Evolutionary conservation across 2,329 filamentous ascomycete genomes (phyloP).

Genomic region (Penicillium sp.): DNA sequence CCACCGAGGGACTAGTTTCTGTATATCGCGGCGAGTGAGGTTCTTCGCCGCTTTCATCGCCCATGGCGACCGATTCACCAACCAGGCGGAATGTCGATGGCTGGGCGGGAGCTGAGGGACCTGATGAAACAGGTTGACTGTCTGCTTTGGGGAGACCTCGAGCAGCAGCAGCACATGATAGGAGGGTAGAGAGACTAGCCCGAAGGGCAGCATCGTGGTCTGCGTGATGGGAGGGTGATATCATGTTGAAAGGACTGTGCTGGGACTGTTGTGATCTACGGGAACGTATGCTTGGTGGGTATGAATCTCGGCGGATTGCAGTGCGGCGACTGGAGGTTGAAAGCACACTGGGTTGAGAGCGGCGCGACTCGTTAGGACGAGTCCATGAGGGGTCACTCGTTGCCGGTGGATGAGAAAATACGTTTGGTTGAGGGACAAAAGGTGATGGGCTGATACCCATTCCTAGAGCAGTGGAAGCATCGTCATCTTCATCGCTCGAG

Average conservation of each 20-base stretch:
- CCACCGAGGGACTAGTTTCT: constrained; percentile 20
- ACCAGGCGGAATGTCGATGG: constrained; percentile 58
- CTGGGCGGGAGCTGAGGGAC: constrained; percentile 36
- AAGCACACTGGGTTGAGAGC: constrained; percentile 49
- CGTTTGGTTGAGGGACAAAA: constrained; percentile 88
- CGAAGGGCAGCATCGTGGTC: constrained; percentile 92
- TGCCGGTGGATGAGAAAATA: constrained; percentile 78
- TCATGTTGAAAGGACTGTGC: constrained; percentile 63
- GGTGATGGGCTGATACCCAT: constrained; percentile 51
- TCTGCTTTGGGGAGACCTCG: constrained; percentile 69
- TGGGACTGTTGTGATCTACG: constrained; percentile 41
- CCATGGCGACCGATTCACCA: constrained; percentile 58
- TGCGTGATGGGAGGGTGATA: constrained; percentile 72
- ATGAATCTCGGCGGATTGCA: constrained; percentile 40
- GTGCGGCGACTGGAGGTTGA: constrained; percentile 36
- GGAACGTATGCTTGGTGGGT: constrained; percentile 29
- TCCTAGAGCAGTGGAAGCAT: constrained; percentile 80
- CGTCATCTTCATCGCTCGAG: constrained; percentile 62
- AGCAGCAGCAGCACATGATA: constrained; percentile 92
- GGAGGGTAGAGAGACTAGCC: constrained; percentile 87
- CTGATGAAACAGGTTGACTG: constrained; percentile 26
- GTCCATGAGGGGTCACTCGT: constrained; percentile 45
- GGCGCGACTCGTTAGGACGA: constrained; percentile 46
- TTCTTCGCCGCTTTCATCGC: constrained; percentile 36
- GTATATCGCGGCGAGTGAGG: constrained; percentile 15